These are phyloP conservation scores for Hyphopichia fennica DNA, from an alignment of 1,139 yeast genomes.

Conservation along the genomic window DNA sequence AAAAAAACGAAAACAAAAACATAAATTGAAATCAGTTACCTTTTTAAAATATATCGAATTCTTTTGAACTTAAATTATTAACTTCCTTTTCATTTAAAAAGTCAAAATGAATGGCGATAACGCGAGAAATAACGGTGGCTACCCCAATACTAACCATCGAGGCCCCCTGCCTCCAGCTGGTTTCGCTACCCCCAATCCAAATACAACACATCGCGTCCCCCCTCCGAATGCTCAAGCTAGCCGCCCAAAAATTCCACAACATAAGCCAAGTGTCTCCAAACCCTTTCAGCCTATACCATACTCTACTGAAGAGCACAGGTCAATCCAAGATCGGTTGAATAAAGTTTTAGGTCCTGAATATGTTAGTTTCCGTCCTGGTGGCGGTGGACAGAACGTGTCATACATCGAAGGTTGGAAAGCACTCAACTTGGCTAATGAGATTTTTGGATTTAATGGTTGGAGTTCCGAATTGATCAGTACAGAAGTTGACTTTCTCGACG, in stretches of 20 bases:
- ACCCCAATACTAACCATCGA: not conserved
- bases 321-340: conserved; percentile 48
- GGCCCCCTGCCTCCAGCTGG: not conserved
- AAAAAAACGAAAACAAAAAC: not conserved
- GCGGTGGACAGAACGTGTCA: conserved; percentile 65
- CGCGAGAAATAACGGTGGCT: not conserved
- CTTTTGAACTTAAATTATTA: no score
- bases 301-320: conserved; percentile 35
- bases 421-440: conserved; percentile 72
- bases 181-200: not conserved
- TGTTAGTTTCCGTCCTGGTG: conserved; percentile 78
- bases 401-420: conserved; percentile 85
- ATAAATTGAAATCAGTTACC: not conserved
- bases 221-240: not conserved
- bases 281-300: conserved; percentile 32
- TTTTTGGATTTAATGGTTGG: conserved; percentile 85
- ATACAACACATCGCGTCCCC: not conserved
- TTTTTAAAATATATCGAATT: no score
- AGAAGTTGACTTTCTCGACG: conserved; percentile 72
- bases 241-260: not conserved
- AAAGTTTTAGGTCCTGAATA: conserved; percentile 87
- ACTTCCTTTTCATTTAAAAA: no score
- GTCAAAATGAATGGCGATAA: not conserved
- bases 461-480: conserved; percentile 63
- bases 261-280: conserved; percentile 5